These are phyloP conservation scores for Neurospora crassa DNA, from an alignment of 2,329 filamentous ascomycete species.

Conservation along the genomic window DNA sequence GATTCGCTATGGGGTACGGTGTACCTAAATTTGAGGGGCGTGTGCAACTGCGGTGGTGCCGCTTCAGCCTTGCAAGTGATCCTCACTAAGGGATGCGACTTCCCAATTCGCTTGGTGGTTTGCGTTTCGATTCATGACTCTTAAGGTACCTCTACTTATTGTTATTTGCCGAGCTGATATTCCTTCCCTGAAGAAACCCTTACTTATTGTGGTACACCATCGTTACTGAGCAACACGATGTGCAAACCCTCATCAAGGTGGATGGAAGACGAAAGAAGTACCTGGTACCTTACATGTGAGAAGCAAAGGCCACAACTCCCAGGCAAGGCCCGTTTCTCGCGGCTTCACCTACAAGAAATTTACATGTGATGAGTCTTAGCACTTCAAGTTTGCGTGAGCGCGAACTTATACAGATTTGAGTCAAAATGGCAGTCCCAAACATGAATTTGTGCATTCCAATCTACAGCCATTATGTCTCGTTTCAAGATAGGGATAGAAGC, in stretches of 20 bases:
- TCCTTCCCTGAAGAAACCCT: too few species aligned
- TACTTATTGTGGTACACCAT: neutral
- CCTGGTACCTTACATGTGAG: neutral
- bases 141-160: neutral
- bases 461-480: neutral
- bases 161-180: neutral
- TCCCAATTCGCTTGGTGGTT: neutral
- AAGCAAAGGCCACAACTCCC: neutral
- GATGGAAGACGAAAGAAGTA: neutral
- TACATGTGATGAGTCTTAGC: neutral
- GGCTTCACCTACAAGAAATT: neutral
- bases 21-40: neutral
- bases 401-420: neutral
- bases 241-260: neutral
- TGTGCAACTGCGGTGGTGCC: neutral
- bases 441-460: neutral
- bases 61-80: constrained; percentile 1
- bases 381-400: neutral
- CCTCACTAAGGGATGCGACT: neutral
- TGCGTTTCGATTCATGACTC: neutral
- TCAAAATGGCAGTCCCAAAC: neutral
- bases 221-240: neutral
- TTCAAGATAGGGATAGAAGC: neutral
- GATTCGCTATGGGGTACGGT: neutral
- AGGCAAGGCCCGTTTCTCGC: neutral